A percentile compares a stretch with the other conserved stretches of the same genome.
Evolutionary conservation across 2,329 filamentous ascomycete species (phyloP).

Genomic region (Diaporthe citriasiana): DNA sequence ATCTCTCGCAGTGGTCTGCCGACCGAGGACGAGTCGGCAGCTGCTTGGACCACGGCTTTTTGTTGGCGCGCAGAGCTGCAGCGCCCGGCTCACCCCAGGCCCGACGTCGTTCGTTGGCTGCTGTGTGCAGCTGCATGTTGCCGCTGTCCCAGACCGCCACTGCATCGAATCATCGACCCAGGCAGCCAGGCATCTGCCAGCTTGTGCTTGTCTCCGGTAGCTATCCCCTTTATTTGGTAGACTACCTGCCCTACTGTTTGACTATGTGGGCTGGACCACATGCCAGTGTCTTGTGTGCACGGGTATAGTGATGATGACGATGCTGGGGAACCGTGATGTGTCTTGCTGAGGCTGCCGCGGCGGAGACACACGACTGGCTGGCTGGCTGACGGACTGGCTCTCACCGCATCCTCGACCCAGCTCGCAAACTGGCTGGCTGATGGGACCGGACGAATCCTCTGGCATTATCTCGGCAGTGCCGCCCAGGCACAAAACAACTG

Average conservation of each 20-base stretch:
- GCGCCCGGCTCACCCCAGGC: neutral
- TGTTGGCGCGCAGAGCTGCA: constrained; percentile 13
- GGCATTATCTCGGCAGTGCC: constrained; percentile 19
- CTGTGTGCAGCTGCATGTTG: constrained; percentile 9
- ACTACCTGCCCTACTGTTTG: neutral
- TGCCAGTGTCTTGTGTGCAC: neutral
- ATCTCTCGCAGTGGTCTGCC: neutral
- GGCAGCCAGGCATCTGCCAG: constrained; percentile 16
- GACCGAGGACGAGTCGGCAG: neutral
- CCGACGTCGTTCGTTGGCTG: neutral
- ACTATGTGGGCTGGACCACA: neutral
- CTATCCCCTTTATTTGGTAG: neutral
- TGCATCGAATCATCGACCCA: constrained; percentile 19
- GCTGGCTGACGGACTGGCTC: neutral
- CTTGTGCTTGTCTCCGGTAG: neutral
- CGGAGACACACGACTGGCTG: constrained; percentile 9
- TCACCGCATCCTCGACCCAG: constrained; percentile 25
- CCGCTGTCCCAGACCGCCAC: constrained; percentile 23
- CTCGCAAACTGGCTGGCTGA: constrained; percentile 8
- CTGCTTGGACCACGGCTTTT: neutral
- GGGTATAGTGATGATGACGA: neutral
- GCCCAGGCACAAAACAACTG: neutral
- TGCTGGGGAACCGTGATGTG: constrained; percentile 13
- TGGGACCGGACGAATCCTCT: neutral
- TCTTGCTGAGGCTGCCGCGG: constrained; percentile 21